These are phyloP conservation scores for Pythium guiyangense DNA, from an alignment of 352 stramenopile species.

Conservation along the genomic window DNA sequence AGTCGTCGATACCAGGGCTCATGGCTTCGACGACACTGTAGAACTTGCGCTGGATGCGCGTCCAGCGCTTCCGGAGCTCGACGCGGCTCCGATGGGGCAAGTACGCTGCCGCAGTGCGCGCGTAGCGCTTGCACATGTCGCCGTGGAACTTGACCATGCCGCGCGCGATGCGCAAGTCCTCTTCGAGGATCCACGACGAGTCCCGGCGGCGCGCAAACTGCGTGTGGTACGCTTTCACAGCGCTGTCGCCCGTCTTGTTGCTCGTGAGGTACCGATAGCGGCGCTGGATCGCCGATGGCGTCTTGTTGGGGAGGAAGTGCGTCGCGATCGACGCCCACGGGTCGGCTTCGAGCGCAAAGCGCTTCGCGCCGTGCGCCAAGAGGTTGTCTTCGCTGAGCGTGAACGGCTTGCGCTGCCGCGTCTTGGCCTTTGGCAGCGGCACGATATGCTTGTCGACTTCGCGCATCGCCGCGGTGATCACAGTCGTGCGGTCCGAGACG, in stretches of 20 bases:
- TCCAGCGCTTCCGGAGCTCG: slow-evolving; percentile 69
- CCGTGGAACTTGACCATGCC: slow-evolving; percentile 59
- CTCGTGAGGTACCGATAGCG: slow-evolving; percentile 70
- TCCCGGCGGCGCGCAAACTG: slow-evolving; percentile 32
- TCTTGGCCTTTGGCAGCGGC: slow-evolving; percentile 29
- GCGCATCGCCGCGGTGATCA: slow-evolving; percentile 54
- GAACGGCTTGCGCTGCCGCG: slow-evolving; percentile 48
- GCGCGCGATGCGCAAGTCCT: slow-evolving; percentile 72
- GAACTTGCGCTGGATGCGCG: slow-evolving; percentile 33
- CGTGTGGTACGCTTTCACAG: slow-evolving; percentile 55
- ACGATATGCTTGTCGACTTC: slow-evolving; percentile 73
- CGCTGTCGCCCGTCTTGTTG: slow-evolving; percentile 48
- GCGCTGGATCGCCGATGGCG: slow-evolving; percentile 36
- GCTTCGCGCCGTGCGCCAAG: slow-evolving; percentile 62
- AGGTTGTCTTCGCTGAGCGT: slow-evolving; percentile 56
- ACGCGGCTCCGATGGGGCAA: slow-evolving; percentile 63
- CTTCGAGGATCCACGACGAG: slow-evolving; percentile 65
- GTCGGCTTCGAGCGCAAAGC: slow-evolving; percentile 40
- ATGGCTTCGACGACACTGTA: slow-evolving; percentile 21
- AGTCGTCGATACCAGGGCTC: slow-evolving; percentile 22
- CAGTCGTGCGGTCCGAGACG: slow-evolving; percentile 41
- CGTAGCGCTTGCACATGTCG: slow-evolving; percentile 54
- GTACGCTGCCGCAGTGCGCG: slow-evolving; percentile 44
- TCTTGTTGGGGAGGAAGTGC: slow-evolving; percentile 64
- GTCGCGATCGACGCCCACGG: slow-evolving; percentile 61